Evolutionary conservation across 1,139 yeast genomes (phyloP), one percentile per base, ranked within the genome.

Genomic region (Geotrichum citri-aurantii): DNA sequence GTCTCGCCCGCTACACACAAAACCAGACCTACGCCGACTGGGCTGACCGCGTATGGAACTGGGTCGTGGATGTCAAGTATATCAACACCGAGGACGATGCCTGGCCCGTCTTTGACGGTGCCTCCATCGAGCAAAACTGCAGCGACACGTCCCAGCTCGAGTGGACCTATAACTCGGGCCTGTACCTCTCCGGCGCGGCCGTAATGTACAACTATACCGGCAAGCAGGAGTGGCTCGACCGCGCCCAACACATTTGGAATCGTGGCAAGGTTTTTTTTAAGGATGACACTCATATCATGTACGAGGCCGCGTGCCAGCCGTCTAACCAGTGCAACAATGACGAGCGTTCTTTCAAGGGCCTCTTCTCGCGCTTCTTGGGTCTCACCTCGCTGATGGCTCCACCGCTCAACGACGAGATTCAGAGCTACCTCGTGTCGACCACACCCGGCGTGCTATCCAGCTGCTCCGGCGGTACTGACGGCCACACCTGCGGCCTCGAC

Each of bases 161-260:
- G 69, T 92, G 98, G 98, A 81, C 93, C 17, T 92, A 92, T 75
- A 92, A 91, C 68, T 87, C 85, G 66, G 98, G 96, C 6, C 77
- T 92, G 62, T 73, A 88, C 74, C 69, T 90, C 69, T 73, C 90
- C 1, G 98, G 98, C 5, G 77, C 86, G 65, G 97, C 98, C 0
- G 90, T 82, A 71, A 75, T 92, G 68, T 89, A 85, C 74, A 88
- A 88, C 70, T 77, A 78, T 67, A 89, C 97, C 1, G 82, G 77
- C 48, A 86, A 86, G 59, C 79, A 78, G n/a, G 71, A 71, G 50
- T 92, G 98, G 98, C 76, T 78, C 60, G 75, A 75, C 48, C 81
- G 95, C 69, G 68, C 70, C 2, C 57, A 62, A 40, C 61, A 61
- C 11, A 58, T 75, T 17, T 69, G 74, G 72, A 60, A 55, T 19